Conservation (phyloP, 2,329 filamentous ascomycete genomes). For the Rugonectria rugulosa region DNA sequence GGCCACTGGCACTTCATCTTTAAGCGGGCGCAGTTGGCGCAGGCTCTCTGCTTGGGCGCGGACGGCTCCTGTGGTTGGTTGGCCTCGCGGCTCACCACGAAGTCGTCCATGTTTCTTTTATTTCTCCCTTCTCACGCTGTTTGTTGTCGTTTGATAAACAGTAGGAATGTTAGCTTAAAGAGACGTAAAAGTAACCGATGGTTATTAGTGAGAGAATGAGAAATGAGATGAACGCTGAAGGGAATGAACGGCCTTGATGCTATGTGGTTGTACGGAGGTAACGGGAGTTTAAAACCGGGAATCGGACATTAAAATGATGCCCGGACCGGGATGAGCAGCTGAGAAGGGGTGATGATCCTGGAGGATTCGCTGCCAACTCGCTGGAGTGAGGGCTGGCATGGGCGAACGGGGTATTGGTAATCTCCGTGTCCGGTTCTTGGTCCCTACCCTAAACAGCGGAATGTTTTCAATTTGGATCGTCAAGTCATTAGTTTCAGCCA, state of each 20-base stretch:
- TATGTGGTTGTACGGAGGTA: constrained; percentile 15
- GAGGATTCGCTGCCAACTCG: too few species aligned
- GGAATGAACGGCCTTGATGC: too few species aligned
- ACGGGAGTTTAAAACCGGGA: constrained; percentile 27
- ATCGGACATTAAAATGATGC: constrained; percentile 17
- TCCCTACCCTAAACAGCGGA: too few species aligned
- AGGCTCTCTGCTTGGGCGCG: constrained; percentile 42
- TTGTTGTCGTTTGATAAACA: too few species aligned
- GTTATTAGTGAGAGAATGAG: neutral
- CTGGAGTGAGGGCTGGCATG: too few species aligned
- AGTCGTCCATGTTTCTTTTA: constrained; percentile 36
- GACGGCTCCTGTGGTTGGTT: neutral
- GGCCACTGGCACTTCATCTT: constrained; percentile 49
- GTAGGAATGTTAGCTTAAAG: neutral
- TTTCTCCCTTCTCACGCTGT: too few species aligned
- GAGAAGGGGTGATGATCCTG: neutral
- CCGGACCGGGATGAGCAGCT: constrained; percentile 12
- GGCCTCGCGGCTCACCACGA: constrained; percentile 25
- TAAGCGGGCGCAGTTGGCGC: constrained; percentile 44
- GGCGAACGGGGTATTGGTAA: neutral
- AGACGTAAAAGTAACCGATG: neutral
- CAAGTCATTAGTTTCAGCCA: too few species aligned
- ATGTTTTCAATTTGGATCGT: too few species aligned
- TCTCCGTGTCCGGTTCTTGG: neutral
- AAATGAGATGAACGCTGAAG: constrained; percentile 1